Conservation (phyloP, 108 stramenopile species). For the Fragilariopsis cylindrus region DNA sequence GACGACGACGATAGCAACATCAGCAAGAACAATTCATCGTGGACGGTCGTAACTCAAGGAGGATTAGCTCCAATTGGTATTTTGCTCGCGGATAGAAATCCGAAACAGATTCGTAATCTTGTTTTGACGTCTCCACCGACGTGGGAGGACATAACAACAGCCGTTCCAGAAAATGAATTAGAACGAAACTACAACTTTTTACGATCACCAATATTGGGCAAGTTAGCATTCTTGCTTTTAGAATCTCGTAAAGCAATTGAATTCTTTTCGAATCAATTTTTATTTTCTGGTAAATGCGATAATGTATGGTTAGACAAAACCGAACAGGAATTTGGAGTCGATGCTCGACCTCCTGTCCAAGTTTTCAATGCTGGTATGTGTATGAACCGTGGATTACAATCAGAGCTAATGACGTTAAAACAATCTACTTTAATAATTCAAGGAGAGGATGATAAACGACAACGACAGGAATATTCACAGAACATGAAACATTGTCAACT, state of each 20-base stretch:
- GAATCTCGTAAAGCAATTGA: slow-evolving; percentile 51
- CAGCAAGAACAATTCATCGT: slow-evolving; percentile 15
- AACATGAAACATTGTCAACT: slow-evolving; percentile 44
- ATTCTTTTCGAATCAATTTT: slow-evolving; percentile 67
- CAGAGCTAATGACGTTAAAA: slow-evolving; percentile 41
- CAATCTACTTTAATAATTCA: slow-evolving; percentile 56
- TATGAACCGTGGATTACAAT: slow-evolving; percentile 52
- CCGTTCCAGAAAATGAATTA: slow-evolving; percentile 50
- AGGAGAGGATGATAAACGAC: slow-evolving; percentile 48
- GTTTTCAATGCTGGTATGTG: slow-evolving; percentile 73
- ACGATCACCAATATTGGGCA: slow-evolving; percentile 41
- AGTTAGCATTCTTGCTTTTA: slow-evolving; percentile 51
- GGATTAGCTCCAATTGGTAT: slow-evolving; percentile 68
- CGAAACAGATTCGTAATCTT: slow-evolving; percentile 33
- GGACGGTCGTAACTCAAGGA: slow-evolving; percentile 61
- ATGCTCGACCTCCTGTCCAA: slow-evolving; percentile 53
- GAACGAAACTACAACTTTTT: slow-evolving; percentile 60
- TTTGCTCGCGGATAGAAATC: slow-evolving; percentile 56
- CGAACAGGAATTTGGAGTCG: slow-evolving; percentile 19
- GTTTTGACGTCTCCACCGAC: slow-evolving; percentile 66
- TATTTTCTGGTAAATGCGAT: slow-evolving; percentile 57
- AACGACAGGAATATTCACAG: slow-evolving; percentile 38
- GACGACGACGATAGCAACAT: not conserved
- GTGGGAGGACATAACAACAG: slow-evolving; percentile 54
- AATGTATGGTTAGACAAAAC: slow-evolving; percentile 54